These are phyloP conservation scores for Suillus americanus DNA, from an alignment of 768 basidiomycete genomes.

Conservation along the genomic window DNA sequence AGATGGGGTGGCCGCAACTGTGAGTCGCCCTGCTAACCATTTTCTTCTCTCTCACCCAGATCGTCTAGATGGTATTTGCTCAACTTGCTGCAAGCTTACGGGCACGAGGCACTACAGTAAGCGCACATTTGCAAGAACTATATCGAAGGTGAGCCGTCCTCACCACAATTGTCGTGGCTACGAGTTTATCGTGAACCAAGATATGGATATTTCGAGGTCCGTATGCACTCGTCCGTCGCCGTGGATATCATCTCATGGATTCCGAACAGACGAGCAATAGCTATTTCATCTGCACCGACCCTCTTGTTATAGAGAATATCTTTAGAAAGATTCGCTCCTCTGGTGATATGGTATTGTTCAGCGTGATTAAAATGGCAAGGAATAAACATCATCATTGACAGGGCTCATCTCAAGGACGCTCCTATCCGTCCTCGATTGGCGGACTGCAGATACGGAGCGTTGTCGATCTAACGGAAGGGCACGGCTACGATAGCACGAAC, in stretches of 20 bases:
- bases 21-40: constrained; percentile 28
- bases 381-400: constrained; percentile 9
- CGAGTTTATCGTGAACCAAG: constrained; percentile 32
- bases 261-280: constrained; percentile 70
- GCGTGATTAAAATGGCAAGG: neutral
- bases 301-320: constrained; percentile 63
- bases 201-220: constrained; percentile 80
- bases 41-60: neutral
- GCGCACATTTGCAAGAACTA: constrained; percentile 57
- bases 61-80: constrained; percentile 59
- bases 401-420: constrained; percentile 24
- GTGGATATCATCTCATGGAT: neutral
- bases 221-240: neutral
- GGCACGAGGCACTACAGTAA: constrained; percentile 51
- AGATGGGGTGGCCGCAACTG: constrained; percentile 83
- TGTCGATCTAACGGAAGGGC: constrained; percentile 63
- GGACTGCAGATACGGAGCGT: constrained; percentile 60
- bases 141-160: constrained; percentile 49
- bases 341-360: constrained; percentile 34
- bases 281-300: constrained; percentile 76
- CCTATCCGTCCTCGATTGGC: constrained; percentile 63
- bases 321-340: constrained; percentile 67
- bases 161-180: neutral
- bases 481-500: constrained; percentile 74
- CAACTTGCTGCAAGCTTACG: constrained; percentile 59